phyloP scores from a whole-genome alignment of 495 filamentous ascomycete species.

The Tuber indicum region DNA sequence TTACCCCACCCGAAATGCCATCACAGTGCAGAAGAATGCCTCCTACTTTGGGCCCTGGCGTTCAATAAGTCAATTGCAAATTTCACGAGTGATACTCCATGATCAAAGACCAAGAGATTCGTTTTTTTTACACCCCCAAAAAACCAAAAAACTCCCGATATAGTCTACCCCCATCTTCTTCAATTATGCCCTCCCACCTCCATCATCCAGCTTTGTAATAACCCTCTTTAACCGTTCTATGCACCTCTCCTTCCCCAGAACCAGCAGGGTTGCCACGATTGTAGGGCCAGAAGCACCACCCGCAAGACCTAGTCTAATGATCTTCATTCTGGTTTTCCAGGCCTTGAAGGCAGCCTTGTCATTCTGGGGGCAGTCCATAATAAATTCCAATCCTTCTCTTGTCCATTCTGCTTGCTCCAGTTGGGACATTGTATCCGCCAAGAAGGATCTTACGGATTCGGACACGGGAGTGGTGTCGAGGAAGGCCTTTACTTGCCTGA shows the following conservation, averaged over 20 bases:
- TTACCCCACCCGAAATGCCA: background rate
- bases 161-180: background rate
- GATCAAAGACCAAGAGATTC: background rate
- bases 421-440: conserved; percentile 19
- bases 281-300: conserved; percentile 55
- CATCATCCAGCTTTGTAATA: conserved; percentile 9
- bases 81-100: background rate
- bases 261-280: conserved; percentile 53
- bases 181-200: background rate
- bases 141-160: too few species aligned
- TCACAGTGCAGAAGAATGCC: background rate
- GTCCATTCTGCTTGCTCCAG: conserved; percentile 36
- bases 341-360: conserved; percentile 11
- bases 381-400: conserved; percentile 31
- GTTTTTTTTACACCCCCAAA: background rate
- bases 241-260: conserved; percentile 58
- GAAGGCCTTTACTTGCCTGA: conserved; percentile 27
- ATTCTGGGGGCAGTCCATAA: conserved; percentile 27
- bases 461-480: conserved; percentile 9
- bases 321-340: conserved; percentile 46
- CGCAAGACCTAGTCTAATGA: conserved; percentile 62
- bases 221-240: conserved; percentile 53
- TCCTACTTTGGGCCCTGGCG: background rate
- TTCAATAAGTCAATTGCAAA: background rate
- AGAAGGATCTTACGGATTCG: conserved; percentile 17